phyloP scores from a whole-genome alignment of 805 yeast species.

The Kurtzmaniella cleridarum region DNA sequence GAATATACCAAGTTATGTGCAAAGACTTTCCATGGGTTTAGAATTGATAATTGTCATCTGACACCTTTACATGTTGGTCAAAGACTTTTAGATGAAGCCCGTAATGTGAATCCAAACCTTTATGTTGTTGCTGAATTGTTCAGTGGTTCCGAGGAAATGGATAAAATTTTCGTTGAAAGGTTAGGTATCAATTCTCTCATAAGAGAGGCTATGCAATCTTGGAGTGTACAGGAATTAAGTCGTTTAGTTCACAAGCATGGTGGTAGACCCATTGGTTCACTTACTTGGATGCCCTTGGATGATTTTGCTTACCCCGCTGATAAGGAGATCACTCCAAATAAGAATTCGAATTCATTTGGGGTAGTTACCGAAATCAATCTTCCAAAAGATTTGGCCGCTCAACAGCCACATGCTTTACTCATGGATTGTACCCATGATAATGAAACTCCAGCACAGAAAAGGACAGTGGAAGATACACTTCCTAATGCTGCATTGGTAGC shows the following conservation, averaged over 20 bases:
- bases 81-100: slow-evolving; percentile 78
- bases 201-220: slow-evolving; percentile 97
- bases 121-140: slow-evolving; percentile 94
- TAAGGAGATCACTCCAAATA: slow-evolving; percentile 25
- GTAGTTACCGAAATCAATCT: slow-evolving; percentile 54
- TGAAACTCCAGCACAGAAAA: slow-evolving; percentile 79
- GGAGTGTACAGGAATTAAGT: slow-evolving; percentile 82
- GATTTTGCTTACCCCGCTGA: slow-evolving; percentile 63
- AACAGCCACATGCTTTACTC: slow-evolving; percentile 87
- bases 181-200: slow-evolving; percentile 84
- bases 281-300: slow-evolving; percentile 73
- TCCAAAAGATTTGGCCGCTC: slow-evolving; percentile 58
- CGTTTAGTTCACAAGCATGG: slow-evolving; percentile 87
- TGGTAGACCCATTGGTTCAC: slow-evolving; percentile 92
- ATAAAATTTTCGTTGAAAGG: slow-evolving; percentile 83
- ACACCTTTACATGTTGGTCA: slow-evolving; percentile 96
- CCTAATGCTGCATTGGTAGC: slow-evolving; percentile 95
- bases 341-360: slow-evolving; percentile 24
- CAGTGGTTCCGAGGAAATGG: slow-evolving; percentile 88
- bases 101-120: slow-evolving; percentile 75
- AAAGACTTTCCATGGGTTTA: slow-evolving; percentile 71
- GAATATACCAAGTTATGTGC: slow-evolving; percentile 72
- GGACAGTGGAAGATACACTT: slow-evolving; percentile 90
- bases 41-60: slow-evolving; percentile 94
- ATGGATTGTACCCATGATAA: slow-evolving; percentile 99